Percentiles rank a stretch among this genome's conserved stretches.
Conservation (phyloP, 345 rosid species). For the Jatropha curcas region DNA sequence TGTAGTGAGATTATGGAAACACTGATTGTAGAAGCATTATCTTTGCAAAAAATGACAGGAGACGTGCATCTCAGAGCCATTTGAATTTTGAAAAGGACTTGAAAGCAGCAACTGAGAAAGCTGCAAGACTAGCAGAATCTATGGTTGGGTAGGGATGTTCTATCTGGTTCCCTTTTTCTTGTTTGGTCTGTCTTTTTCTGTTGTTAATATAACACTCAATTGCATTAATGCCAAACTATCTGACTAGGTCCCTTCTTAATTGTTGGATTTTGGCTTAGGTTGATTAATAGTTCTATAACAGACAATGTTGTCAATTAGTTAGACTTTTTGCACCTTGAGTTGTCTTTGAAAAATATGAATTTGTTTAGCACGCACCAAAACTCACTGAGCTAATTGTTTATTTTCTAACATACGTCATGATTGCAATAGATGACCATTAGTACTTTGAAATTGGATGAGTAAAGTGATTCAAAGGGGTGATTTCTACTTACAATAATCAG, state of each 20-base stretch:
- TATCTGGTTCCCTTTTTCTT: not conserved
- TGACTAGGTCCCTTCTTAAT: not conserved
- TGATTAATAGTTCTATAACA: not conserved
- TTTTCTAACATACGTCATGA: not conserved
- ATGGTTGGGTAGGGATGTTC: conserved; percentile 57
- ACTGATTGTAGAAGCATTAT: conserved; percentile 1
- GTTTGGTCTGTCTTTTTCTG: not conserved
- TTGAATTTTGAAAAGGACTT: conserved; percentile 42
- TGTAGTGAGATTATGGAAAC: not conserved
- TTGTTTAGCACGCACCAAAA: not conserved
- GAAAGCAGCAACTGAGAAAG: conserved; percentile 56
- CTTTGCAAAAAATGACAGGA: conserved; percentile 46
- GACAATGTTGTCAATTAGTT: not conserved
- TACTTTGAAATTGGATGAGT: not conserved
- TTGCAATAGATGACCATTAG: not conserved
- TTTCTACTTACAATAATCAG: not conserved
- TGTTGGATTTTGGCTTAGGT: not conserved
- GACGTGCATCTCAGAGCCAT: conserved; percentile 46
- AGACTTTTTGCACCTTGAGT: not conserved
- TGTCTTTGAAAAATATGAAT: not conserved
- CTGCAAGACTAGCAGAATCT: conserved; percentile 50
- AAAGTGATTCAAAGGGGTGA: not conserved
- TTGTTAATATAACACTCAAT: not conserved
- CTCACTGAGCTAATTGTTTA: not conserved
- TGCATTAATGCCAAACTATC: not conserved